Evolutionary conservation across 768 basidiomycete species (phyloP).

Genomic region (Agrocybe pediades): DNA sequence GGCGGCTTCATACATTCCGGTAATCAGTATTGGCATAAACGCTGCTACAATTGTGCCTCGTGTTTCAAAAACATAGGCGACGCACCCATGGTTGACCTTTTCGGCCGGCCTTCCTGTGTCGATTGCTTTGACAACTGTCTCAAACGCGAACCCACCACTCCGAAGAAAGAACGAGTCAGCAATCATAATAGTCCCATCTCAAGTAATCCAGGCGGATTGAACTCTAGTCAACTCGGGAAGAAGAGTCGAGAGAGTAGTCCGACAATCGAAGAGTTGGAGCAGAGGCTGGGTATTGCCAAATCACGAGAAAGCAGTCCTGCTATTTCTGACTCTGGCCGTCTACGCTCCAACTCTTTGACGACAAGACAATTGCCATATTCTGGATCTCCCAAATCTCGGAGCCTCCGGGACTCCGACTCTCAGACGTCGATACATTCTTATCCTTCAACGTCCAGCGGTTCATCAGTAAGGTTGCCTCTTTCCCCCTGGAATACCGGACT

Average conservation of each 20-base stretch:
- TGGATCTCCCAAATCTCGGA: neutral
- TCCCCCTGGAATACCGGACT: too few relatives aligned
- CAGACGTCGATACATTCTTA: too few relatives aligned
- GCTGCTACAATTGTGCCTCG: constrained; percentile 74
- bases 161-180: constrained; percentile 37
- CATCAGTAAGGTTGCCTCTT: too few relatives aligned
- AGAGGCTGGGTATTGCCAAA: constrained; percentile 57
- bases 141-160: constrained; percentile 49
- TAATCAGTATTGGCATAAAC: constrained; percentile 78
- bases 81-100: constrained; percentile 79
- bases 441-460: too few relatives aligned
- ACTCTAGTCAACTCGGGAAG: constrained; percentile 32
- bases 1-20: constrained; percentile 76
- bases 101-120: constrained; percentile 76
- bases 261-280: constrained; percentile 64
- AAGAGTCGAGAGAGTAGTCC: constrained; percentile 58
- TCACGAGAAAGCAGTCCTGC: constrained; percentile 58
- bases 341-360: constrained; percentile 21
- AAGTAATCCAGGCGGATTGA: constrained; percentile 48
- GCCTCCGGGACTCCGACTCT: neutral
- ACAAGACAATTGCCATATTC: neutral
- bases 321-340: constrained; percentile 50
- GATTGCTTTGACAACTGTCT: constrained; percentile 83
- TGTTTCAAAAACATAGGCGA: constrained; percentile 76
- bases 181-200: constrained; percentile 30